Conservation (phyloP, 164 flowering plant species). For the Echeveria elegans region DNA sequence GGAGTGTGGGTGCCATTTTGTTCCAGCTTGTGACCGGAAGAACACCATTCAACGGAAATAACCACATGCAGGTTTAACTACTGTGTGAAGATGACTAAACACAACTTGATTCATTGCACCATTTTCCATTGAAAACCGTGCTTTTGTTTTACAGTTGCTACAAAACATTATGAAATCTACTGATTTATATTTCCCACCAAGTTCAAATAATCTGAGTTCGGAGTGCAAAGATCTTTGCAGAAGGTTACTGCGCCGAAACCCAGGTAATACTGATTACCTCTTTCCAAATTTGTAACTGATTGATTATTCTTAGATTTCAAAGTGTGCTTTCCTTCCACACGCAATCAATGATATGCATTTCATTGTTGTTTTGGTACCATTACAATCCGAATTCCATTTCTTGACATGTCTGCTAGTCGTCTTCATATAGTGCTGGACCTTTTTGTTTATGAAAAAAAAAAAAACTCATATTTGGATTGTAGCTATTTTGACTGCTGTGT, state of each 20-base stretch:
- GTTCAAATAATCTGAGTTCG: constrained; percentile 42
- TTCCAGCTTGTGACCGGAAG: constrained; percentile 90
- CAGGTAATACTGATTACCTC: constrained; percentile 36
- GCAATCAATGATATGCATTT: neutral
- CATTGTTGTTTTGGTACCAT: neutral
- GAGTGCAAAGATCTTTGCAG: constrained; percentile 86
- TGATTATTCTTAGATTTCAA: neutral
- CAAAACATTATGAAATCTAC: constrained; percentile 82
- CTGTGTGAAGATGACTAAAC: neutral
- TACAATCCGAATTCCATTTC: neutral
- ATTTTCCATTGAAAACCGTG: neutral
- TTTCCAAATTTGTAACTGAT: neutral
- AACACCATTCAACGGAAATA: constrained; percentile 90
- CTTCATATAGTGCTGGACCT: neutral
- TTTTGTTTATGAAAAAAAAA: neutral
- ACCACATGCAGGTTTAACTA: constrained; percentile 68
- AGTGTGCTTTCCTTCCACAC: neutral
- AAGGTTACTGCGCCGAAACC: constrained; percentile 85
- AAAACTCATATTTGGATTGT: neutral
- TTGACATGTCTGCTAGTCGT: neutral
- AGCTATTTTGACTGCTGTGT: neutral
- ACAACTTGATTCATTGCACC: neutral
- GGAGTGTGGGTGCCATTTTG: constrained; percentile 98
- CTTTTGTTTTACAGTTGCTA: constrained; percentile 51
- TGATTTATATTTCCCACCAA: constrained; percentile 73